phyloP scores from a whole-genome alignment of 352 stramenopile species.

The Phytophthora hybrid region DNA sequence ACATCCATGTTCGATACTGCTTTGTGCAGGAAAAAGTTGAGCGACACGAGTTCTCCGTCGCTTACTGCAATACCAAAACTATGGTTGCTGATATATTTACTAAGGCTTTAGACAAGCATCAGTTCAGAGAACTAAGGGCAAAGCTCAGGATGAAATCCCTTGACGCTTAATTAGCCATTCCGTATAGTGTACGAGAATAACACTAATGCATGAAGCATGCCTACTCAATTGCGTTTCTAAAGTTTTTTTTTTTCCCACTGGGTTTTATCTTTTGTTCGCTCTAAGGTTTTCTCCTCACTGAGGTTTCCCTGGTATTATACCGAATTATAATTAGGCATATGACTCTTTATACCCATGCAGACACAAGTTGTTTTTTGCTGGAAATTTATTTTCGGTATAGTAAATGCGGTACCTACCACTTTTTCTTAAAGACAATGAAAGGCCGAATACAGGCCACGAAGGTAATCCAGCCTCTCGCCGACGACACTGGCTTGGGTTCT shows the following conservation, averaged over 20 bases:
- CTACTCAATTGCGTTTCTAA: slow-evolving; percentile 8
- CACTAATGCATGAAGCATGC: slow-evolving; percentile 12
- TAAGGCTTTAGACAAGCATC: slow-evolving; percentile 31
- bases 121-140: slow-evolving; percentile 10
- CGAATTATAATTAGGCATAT: slow-evolving; percentile 4
- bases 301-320: slow-evolving; percentile 10
- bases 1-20: slow-evolving; percentile 47
- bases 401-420: no score
- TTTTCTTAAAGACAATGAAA: no score
- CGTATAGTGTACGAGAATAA: slow-evolving; percentile 2
- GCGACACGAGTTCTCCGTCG: slow-evolving; percentile 25
- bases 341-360: background rate
- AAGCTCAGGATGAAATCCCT: slow-evolving; percentile 8
- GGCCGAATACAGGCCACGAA: no score
- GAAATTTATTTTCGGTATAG: no score
- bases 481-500: no score
- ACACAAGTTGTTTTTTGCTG: background rate
- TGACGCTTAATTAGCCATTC: background rate
- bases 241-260: slow-evolving; percentile 1
- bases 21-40: slow-evolving; percentile 49
- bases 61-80: slow-evolving; percentile 38
- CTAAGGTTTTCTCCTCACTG: slow-evolving; percentile 11
- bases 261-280: slow-evolving; percentile 14
- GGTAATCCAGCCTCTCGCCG: no score
- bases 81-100: slow-evolving; percentile 48